These are phyloP conservation scores for Apiotrichum siamense DNA, from an alignment of 1,284 basidiomycete genomes.

Conservation along the genomic window DNA sequence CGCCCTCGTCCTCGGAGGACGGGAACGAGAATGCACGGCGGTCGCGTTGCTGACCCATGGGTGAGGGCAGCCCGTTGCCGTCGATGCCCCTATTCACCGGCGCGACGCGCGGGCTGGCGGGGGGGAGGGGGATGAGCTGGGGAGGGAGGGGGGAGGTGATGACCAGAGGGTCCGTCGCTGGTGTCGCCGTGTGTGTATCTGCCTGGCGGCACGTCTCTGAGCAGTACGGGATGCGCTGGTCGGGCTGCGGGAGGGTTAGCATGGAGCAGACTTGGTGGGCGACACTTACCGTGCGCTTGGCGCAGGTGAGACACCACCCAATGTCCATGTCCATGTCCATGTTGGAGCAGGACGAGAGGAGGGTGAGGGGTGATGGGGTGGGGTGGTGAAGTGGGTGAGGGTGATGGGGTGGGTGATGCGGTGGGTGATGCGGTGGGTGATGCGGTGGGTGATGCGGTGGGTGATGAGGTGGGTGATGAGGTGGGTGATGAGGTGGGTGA, in stretches of 20 bases:
- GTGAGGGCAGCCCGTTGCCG: background rate
- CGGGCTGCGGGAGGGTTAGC: conserved; percentile 25
- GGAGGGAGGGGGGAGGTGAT: conserved; percentile 30
- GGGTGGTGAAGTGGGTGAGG: background rate
- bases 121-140: background rate
- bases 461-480: too few species aligned
- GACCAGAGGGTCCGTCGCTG: conserved; percentile 4
- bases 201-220: conserved; percentile 31
- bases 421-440: too few species aligned
- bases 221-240: conserved; percentile 36
- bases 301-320: conserved; percentile 22
- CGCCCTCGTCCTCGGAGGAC: conserved; percentile 17
- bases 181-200: conserved; percentile 19
- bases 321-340: conserved; percentile 25
- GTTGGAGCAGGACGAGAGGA: background rate
- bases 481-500: too few species aligned
- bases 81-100: too few species aligned
- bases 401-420: too few species aligned
- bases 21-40: conserved; percentile 44
- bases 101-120: conserved; percentile 1
- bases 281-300: conserved; percentile 36
- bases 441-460: too few species aligned
- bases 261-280: background rate
- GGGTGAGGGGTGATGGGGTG: background rate
- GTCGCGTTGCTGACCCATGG: too few species aligned